Conservation (phyloP, 2,329 filamentous ascomycete species). For the Diaporthe sp. region DNA sequence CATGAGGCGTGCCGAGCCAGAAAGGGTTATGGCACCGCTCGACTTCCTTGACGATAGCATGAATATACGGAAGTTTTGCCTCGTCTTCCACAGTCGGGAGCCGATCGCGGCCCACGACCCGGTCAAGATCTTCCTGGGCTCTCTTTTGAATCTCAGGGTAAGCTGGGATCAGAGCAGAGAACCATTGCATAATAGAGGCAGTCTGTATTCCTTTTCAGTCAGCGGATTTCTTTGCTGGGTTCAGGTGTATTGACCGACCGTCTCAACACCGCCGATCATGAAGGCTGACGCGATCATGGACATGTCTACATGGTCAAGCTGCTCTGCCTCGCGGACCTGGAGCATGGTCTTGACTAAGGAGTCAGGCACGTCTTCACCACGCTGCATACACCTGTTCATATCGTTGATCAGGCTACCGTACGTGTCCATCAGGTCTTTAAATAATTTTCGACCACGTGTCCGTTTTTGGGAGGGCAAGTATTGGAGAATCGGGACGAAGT, state of each 20-base stretch:
- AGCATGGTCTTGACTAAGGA: conserved; percentile 19
- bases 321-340: neutral
- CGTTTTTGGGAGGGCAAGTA: neutral
- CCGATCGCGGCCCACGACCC: conserved; percentile 7
- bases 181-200: conserved; percentile 27
- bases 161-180: conserved; percentile 16
- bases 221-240: neutral
- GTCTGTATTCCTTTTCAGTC: neutral
- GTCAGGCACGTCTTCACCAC: neutral
- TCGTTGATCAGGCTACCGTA: conserved; percentile 4
- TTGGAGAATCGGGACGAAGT: conserved; percentile 13
- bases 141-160: conserved; percentile 10
- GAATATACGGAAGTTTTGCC: neutral
- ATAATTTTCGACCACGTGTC: neutral
- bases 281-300: conserved; percentile 26
- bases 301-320: conserved; percentile 20
- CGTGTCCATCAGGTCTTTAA: neutral
- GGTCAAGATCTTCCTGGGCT: conserved; percentile 22
- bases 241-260: neutral
- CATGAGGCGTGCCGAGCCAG: conserved; percentile 21
- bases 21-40: conserved; percentile 28
- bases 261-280: conserved; percentile 20
- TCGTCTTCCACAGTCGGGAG: conserved; percentile 19
- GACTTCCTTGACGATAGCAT: conserved; percentile 24
- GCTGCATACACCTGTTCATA: neutral